These are phyloP conservation scores for Retiboletus flavoniger DNA, from an alignment of 1,284 basidiomycete species.

Conservation along the genomic window DNA sequence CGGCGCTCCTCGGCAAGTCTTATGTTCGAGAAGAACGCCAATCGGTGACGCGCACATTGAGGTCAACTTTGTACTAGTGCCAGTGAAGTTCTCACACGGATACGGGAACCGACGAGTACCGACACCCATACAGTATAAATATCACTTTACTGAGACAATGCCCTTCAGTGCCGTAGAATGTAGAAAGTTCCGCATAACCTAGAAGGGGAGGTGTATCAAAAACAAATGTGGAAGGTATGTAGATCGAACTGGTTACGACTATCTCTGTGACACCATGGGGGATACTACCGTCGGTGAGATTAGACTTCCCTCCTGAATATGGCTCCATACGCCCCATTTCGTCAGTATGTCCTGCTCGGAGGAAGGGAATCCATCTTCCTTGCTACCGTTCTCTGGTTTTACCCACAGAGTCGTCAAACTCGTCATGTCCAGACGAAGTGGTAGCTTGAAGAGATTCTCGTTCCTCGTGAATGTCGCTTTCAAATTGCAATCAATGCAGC, in stretches of 20 bases:
- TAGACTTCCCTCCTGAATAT: neutral
- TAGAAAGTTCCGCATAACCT: neutral
- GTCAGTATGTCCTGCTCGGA: constrained; percentile 21
- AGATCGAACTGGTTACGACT: neutral
- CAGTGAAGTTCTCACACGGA: neutral
- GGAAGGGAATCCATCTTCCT: neutral
- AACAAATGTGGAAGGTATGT: neutral
- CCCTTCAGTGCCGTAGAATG: neutral
- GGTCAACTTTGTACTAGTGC: neutral
- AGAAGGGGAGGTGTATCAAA: neutral
- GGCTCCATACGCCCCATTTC: constrained; percentile 20
- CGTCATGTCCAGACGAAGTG: constrained; percentile 16
- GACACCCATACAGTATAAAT: neutral
- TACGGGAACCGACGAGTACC: neutral
- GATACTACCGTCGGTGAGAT: neutral
- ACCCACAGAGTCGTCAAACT: constrained; percentile 10
- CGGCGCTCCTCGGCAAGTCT: neutral
- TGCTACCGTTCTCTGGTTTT: constrained; percentile 7
- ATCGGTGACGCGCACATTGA: neutral
- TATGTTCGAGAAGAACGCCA: neutral
- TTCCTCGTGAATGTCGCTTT: constrained; percentile 8
- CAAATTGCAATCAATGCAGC: constrained; percentile 23
- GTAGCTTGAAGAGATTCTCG: constrained; percentile 18
- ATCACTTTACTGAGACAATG: neutral
- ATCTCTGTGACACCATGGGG: neutral